Conservation (phyloP, 805 yeast species). For the Vanderwaltozyma polyspora region DNA sequence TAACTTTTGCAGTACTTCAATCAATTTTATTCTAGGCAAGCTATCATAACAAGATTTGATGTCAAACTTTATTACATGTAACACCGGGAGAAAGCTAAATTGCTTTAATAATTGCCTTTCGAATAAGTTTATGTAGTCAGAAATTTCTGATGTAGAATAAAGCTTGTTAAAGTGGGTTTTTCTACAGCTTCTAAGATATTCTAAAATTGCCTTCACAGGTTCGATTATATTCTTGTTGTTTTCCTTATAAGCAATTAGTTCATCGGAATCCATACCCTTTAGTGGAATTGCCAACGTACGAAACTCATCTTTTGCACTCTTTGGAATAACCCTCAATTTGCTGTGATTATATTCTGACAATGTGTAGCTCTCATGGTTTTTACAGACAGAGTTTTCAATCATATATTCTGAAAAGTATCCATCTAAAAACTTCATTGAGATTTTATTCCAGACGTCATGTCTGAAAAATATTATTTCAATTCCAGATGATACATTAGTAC, state of each 20-base stretch:
- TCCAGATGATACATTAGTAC: slow-evolving; percentile 43
- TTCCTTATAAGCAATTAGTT: slow-evolving; percentile 25
- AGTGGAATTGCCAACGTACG: slow-evolving; percentile 50
- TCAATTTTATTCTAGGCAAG: slow-evolving; percentile 38
- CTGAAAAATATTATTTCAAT: slow-evolving; percentile 39
- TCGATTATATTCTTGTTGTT: slow-evolving; percentile 30
- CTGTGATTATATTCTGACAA: slow-evolving; percentile 28
- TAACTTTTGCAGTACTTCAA: slow-evolving; percentile 22
- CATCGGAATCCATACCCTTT: slow-evolving; percentile 27
- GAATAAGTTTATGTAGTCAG: slow-evolving; percentile 30
- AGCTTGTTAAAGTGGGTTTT: slow-evolving; percentile 25
- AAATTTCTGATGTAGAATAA: slow-evolving; percentile 37
- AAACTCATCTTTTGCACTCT: slow-evolving; percentile 37
- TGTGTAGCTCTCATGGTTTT: slow-evolving; percentile 14
- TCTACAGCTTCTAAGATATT: slow-evolving; percentile 24
- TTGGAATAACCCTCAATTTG: slow-evolving; percentile 45
- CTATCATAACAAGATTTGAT: slow-evolving; percentile 68
- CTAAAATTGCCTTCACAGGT: slow-evolving; percentile 34
- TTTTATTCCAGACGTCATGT: slow-evolving; percentile 44
- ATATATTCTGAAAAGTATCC: slow-evolving; percentile 34
- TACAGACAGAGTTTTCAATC: slow-evolving; percentile 8
- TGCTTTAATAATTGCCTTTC: slow-evolving; percentile 18
- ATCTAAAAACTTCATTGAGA: slow-evolving; percentile 33
- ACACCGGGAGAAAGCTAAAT: slow-evolving; percentile 22
- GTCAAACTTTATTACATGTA: slow-evolving; percentile 61